phyloP scores from a whole-genome alignment of 495 filamentous ascomycete species.

The Friedmanniomyces endolithicus region DNA sequence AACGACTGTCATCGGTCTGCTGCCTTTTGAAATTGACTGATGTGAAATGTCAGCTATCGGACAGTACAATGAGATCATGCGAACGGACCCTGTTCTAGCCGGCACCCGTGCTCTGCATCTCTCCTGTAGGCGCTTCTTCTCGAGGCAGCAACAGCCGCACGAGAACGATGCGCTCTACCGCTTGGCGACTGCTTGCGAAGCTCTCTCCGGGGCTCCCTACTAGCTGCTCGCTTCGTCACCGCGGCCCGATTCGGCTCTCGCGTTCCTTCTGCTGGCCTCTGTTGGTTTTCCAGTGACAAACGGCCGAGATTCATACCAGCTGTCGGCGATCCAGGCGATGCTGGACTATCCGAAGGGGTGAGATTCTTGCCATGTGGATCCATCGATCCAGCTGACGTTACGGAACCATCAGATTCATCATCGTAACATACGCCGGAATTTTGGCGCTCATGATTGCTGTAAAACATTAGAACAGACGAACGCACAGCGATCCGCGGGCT shows the following conservation, averaged over 20 bases:
- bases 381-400: slow-evolving; percentile 5
- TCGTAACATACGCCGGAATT: not conserved
- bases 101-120: not conserved
- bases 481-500: not conserved
- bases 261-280: not conserved
- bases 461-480: not conserved
- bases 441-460: not conserved
- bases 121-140: not conserved
- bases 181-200: not conserved
- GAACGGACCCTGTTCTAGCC: not conserved
- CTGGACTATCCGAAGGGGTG: slow-evolving; percentile 6
- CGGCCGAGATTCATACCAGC: not conserved
- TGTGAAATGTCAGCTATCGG: not conserved
- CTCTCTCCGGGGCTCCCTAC: not conserved
- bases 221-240: not conserved
- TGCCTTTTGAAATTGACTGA: not conserved
- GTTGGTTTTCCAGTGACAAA: slow-evolving; percentile 1
- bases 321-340: not conserved
- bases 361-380: slow-evolving; percentile 3
- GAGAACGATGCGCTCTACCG: not conserved
- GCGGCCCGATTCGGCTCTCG: not conserved
- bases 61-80: not conserved
- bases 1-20: not conserved
- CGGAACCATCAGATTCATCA: not conserved
- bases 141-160: not conserved